Evolutionary conservation across 768 basidiomycete species (phyloP).

Genomic region (Suillus sp.): DNA sequence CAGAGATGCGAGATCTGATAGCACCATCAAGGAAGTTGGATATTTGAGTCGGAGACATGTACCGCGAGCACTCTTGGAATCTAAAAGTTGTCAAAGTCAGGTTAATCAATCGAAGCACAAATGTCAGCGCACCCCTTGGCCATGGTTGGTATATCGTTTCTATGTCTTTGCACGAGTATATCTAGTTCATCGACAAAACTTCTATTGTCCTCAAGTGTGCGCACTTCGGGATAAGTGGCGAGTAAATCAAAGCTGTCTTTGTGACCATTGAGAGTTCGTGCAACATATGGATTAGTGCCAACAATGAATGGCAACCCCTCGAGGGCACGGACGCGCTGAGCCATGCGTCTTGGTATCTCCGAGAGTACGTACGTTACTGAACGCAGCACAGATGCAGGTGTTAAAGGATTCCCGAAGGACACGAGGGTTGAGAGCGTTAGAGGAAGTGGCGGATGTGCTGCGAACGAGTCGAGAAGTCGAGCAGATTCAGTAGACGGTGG

Average conservation of each 20-base stretch:
- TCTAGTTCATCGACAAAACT: conserved; percentile 69
- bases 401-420: conserved; percentile 75
- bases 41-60: conserved; percentile 81
- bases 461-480: conserved; percentile 62
- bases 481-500: conserved; percentile 55
- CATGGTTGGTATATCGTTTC: conserved; percentile 88
- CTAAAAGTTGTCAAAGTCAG: conserved; percentile 38
- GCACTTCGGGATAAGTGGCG: conserved; percentile 66
- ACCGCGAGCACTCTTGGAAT: conserved; percentile 83
- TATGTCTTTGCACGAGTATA: conserved; percentile 71
- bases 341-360: conserved; percentile 78
- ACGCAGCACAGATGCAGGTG: conserved; percentile 65
- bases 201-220: conserved; percentile 67
- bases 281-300: conserved; percentile 86
- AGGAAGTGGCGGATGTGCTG: conserved; percentile 62
- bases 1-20: conserved; percentile 84
- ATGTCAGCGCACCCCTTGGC: conserved; percentile 69
- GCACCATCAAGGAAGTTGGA: conserved; percentile 80
- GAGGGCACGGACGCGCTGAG: conserved; percentile 70
- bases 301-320: conserved; percentile 85
- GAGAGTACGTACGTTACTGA: conserved; percentile 75
- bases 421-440: conserved; percentile 73
- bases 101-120: conserved; percentile 10
- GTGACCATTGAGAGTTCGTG: conserved; percentile 67
- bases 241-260: conserved; percentile 69